phyloP scores from a whole-genome alignment of 2,329 filamentous ascomycete species.

The Exophiala bonariae region DNA sequence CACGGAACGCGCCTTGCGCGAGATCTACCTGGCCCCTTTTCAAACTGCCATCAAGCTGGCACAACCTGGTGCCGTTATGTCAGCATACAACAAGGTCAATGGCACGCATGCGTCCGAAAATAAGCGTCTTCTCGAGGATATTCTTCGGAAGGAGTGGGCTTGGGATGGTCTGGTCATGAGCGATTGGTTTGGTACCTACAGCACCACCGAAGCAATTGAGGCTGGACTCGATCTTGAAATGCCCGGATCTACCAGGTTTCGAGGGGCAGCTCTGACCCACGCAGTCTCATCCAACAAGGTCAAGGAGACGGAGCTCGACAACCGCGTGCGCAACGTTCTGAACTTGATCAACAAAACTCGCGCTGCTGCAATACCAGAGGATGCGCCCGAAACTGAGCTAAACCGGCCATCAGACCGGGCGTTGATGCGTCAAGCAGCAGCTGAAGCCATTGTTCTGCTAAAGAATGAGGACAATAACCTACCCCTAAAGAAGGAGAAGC shows the following conservation, averaged over 20 bases:
- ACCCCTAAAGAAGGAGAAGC: conserved; percentile 51
- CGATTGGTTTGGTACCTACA: conserved; percentile 39
- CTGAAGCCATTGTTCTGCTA: conserved; percentile 69
- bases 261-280: conserved; percentile 36
- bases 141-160: conserved; percentile 45
- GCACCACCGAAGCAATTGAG: conserved; percentile 24
- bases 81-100: conserved; percentile 58
- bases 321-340: conserved; percentile 34
- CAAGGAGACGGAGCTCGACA: conserved; percentile 29
- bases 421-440: conserved; percentile 66
- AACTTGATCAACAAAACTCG: conserved; percentile 32
- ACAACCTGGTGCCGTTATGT: conserved; percentile 58
- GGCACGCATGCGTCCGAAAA: conserved; percentile 44
- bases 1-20: conserved; percentile 56
- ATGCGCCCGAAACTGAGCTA: conserved; percentile 40
- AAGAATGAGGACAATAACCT: conserved; percentile 68
- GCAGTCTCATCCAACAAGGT: conserved; percentile 32
- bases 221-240: conserved; percentile 32
- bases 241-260: conserved; percentile 26
- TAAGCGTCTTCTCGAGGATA: conserved; percentile 38
- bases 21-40: conserved; percentile 64
- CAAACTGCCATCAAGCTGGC: conserved; percentile 58
- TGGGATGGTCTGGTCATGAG: conserved; percentile 47
- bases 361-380: conserved; percentile 15
- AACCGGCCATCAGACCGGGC: conserved; percentile 62